Evolutionary conservation across 2,329 filamentous ascomycete species (phyloP).

Genomic region (Ascochyta pisi): DNA sequence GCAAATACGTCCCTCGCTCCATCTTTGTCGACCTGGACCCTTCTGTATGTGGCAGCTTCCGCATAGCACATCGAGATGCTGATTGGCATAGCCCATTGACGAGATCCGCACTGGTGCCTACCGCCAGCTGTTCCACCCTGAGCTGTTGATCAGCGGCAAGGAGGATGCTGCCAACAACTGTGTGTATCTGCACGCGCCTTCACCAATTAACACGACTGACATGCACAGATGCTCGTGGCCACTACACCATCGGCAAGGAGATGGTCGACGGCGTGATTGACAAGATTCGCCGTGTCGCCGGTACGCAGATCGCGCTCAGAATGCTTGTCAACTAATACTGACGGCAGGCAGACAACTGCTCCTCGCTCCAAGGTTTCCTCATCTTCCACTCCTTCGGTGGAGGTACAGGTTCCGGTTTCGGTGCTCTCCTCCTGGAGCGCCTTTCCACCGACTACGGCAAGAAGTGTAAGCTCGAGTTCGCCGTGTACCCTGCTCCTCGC

Average conservation of each 20-base stretch:
- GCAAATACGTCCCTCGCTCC: slow-evolving; percentile 75
- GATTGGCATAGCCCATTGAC: slow-evolving; percentile 64
- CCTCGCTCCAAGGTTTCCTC: slow-evolving; percentile 74
- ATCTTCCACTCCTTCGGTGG: slow-evolving; percentile 79
- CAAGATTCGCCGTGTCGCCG: slow-evolving; percentile 71
- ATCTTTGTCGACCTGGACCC: slow-evolving; percentile 77
- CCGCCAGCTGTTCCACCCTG: slow-evolving; percentile 74
- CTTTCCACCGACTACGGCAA: slow-evolving; percentile 77
- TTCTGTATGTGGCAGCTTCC: slow-evolving; percentile 56
- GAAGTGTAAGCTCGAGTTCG: slow-evolving; percentile 79
- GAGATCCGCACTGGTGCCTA: slow-evolving; percentile 74
- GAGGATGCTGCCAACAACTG: slow-evolving; percentile 80
- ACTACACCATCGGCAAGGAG: slow-evolving; percentile 80
- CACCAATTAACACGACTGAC: slow-evolving; percentile 24
- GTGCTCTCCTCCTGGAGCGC: slow-evolving; percentile 74
- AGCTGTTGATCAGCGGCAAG: slow-evolving; percentile 75
- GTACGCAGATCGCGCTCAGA: slow-evolving; percentile 51
- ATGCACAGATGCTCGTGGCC: slow-evolving; percentile 68
- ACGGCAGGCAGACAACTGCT: slow-evolving; percentile 68
- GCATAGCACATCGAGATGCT: slow-evolving; percentile 20
- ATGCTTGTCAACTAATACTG: slow-evolving; percentile 11
- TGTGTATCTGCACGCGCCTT: slow-evolving; percentile 38
- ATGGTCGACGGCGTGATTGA: slow-evolving; percentile 75
- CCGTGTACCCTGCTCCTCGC: slow-evolving; percentile 73
- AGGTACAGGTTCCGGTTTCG: slow-evolving; percentile 76